Conservation (phyloP, 257 asterid species). For the Lavandula angustifolia region DNA sequence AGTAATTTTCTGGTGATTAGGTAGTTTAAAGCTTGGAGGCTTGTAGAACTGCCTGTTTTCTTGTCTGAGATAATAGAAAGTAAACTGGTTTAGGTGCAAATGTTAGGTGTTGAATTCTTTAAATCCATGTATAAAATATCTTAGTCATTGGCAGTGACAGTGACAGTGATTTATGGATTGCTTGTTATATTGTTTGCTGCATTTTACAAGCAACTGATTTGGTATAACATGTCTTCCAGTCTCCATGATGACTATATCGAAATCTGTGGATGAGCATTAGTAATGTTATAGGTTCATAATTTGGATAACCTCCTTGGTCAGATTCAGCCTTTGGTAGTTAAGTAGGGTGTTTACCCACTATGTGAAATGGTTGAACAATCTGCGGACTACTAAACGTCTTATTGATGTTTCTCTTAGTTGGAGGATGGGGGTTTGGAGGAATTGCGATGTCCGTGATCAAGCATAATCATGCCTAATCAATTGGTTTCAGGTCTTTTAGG, state of each 20-base stretch:
- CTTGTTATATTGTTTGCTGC: conserved; percentile 15
- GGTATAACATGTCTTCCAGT: conserved; percentile 8
- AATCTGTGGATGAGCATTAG: conserved; percentile 7
- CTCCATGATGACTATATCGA: neutral
- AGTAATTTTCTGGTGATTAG: conserved; percentile 2
- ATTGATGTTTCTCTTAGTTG: neutral
- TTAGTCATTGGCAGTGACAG: neutral
- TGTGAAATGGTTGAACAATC: conserved; percentile 13
- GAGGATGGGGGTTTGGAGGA: neutral
- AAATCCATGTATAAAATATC: conserved; percentile 10
- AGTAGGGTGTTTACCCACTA: neutral
- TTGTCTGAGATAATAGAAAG: conserved; percentile 7
- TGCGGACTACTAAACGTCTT: neutral
- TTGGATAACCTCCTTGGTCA: conserved; percentile 23
- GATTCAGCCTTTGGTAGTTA: neutral
- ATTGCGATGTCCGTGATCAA: neutral
- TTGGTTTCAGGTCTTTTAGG: neutral
- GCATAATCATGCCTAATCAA: neutral
- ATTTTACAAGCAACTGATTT: neutral
- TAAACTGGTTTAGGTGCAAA: conserved; percentile 16
- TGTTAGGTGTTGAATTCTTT: conserved; percentile 23
- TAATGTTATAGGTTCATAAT: conserved; percentile 13
- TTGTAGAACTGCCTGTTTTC: conserved; percentile 8
- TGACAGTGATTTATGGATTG: conserved; percentile 1
- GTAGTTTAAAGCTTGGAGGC: conserved; percentile 22